Conservation (phyloP, 2,329 filamentous ascomycete genomes). For the Zasmidium cellare region DNA sequence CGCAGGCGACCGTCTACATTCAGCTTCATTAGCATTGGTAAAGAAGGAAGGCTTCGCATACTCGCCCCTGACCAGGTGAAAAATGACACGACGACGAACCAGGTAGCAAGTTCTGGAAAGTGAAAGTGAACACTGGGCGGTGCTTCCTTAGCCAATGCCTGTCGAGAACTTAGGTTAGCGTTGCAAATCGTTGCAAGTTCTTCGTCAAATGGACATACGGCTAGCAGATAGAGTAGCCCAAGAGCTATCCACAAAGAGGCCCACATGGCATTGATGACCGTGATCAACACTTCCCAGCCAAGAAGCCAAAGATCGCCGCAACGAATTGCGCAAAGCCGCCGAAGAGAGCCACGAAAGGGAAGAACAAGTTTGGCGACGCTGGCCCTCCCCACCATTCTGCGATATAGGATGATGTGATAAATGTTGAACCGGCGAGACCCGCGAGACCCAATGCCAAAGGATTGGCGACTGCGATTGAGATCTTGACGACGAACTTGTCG, state of each 20-base stretch:
- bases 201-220: not conserved
- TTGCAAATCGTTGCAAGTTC: not conserved
- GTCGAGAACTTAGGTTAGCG: not conserved
- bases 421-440: constrained; percentile 32
- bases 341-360: not conserved
- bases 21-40: not conserved
- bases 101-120: not conserved
- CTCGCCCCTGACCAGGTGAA: not conserved
- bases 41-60: not conserved
- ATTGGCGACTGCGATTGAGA: constrained; percentile 21
- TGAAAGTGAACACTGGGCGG: not conserved
- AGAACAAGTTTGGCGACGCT: not conserved
- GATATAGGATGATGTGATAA: not conserved
- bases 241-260: not conserved
- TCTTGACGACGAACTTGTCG: not conserved
- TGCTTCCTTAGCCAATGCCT: not conserved
- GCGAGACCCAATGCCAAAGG: constrained; percentile 32
- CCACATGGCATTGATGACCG: not conserved
- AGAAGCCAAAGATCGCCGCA: not conserved
- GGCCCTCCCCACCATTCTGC: not conserved
- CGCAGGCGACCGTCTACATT: not conserved
- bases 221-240: not conserved
- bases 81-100: not conserved
- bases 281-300: not conserved
- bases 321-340: not conserved